Evolutionary conservation across 441 rosid species (phyloP).

Genomic region (Biscutella laevigata): DNA sequence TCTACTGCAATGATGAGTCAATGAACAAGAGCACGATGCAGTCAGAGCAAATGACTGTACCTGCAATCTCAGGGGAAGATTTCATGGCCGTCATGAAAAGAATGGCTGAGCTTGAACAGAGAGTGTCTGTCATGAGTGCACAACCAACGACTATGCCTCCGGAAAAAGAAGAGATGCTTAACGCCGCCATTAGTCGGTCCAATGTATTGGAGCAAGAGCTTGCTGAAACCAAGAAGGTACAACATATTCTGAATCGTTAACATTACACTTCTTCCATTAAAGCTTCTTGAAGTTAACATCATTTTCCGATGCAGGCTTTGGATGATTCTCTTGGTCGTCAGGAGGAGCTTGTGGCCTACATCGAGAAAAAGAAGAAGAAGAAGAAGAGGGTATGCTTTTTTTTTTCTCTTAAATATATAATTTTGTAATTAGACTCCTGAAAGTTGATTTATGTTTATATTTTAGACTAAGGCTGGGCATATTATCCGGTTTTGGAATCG

Average conservation of each 20-base stretch:
- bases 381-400: too few species aligned
- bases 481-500: too few species aligned
- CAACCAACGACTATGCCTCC: conserved; percentile 50
- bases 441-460: too few species aligned
- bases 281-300: too few species aligned
- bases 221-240: conserved; percentile 65
- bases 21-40: conserved; percentile 20
- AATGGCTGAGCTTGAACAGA: conserved; percentile 72
- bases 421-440: too few species aligned
- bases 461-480: too few species aligned
- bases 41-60: conserved; percentile 14
- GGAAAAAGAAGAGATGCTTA: conserved; percentile 64
- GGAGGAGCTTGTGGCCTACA: conserved; percentile 1
- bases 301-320: conserved; percentile 1
- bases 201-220: conserved; percentile 67
- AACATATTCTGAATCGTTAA: too few species aligned
- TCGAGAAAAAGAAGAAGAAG: conserved; percentile 12
- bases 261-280: too few species aligned
- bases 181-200: conserved; percentile 45
- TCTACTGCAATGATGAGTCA: conserved; percentile 28
- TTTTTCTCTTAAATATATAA: too few species aligned
- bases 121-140: conserved; percentile 32
- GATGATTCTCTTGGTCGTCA: conserved; percentile 14
- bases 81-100: conserved; percentile 48
- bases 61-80: conserved; percentile 39